A percentile compares a stretch with the other conserved stretches of the same genome.
Evolutionary conservation across 2,329 filamentous ascomycete genomes (phyloP).

Genomic region (Pezicula neosporulosa): DNA sequence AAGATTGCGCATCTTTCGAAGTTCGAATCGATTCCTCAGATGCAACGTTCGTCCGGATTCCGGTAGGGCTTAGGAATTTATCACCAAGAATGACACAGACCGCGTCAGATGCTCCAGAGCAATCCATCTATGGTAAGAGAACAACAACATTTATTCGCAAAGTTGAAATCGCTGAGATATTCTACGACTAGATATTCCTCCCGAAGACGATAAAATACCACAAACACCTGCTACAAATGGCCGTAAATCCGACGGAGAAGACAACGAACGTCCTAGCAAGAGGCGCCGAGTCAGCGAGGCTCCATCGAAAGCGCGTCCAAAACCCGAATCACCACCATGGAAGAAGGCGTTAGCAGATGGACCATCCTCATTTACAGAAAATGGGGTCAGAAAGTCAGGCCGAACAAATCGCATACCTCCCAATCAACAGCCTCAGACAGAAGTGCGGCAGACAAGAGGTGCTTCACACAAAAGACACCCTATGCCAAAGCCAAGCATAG

Average conservation of each 20-base stretch:
- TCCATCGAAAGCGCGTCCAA: conserved; percentile 41
- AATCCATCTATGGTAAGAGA: conserved; percentile 23
- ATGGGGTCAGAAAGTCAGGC: conserved; percentile 66
- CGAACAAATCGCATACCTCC: conserved; percentile 55
- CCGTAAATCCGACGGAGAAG: conserved; percentile 26
- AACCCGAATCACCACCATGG: conserved; percentile 83
- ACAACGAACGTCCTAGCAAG: conserved; percentile 55
- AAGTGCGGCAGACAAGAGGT: conserved; percentile 50
- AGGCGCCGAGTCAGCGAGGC: conserved; percentile 57
- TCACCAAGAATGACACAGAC: conserved; percentile 29
- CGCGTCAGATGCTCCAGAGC: conserved; percentile 28
- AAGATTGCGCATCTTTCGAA: conserved; percentile 47
- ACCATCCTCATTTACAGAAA: conserved; percentile 78
- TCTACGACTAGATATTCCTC: conserved; percentile 16
- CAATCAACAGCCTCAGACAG: conserved; percentile 46
- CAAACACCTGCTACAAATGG: conserved; percentile 22
- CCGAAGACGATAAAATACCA: conserved; percentile 18
- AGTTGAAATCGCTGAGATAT: conserved; percentile 11
- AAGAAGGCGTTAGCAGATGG: conserved; percentile 82
- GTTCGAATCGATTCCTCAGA: conserved; percentile 52
- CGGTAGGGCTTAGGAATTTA: conserved; percentile 34
- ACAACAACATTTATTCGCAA: conserved; percentile 1
- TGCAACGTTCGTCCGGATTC: conserved; percentile 54
- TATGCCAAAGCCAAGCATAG: conserved; percentile 22
- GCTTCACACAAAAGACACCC: conserved; percentile 32